Evolutionary conservation across 2,329 filamentous ascomycete genomes (phyloP), one percentile per base, ranked within the genome.

Genomic region (Colletotrichum liaoningense): DNA sequence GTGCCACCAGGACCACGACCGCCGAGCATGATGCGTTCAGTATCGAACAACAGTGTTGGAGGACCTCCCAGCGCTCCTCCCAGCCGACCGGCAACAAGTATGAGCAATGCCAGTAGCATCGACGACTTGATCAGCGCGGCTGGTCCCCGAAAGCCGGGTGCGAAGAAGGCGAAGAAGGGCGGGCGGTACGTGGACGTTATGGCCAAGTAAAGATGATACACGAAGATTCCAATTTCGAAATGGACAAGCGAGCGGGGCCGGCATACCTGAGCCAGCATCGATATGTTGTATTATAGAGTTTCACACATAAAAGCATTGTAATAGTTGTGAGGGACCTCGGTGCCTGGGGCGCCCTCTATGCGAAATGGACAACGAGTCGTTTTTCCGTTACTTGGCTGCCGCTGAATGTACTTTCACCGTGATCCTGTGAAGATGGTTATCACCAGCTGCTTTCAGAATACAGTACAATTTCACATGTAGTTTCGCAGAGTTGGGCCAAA

Each of bases 121-220:
- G 97, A 99, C 78, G 97, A 99, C 81, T 86, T 99, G 75, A 86
- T 99, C 26, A 94, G 94, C 5, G 92, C 93, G 5, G 90, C 93
- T 4, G 90, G 88, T 35, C 89, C 93, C 22, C 89, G 94, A 75
- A 95, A 93, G 78, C 85, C 87, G 5, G 88, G 88, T 0, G 84
- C 79, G 76, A 93, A 91, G 81, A 94, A 93, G 82, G 87, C 90
- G 78, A 94, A 95, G 86, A 98, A 95, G 87, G 91, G 93, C 26
- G 93, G 95, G 35, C 88, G 95, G 33, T 99, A 99, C 86, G 92
- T 99, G 35, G 97, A 99, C 88, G 95, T 99, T 73, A 98, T 98
- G 95, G 93, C 93, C 11, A 92, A 94, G 79, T 89, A 83, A 35
- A 62, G 33, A 8, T 16, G 33, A 46, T 16, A 35, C 22, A 26